phyloP scores from a whole-genome alignment of 2,329 filamentous ascomycete species.

The Xylariaceae sp. region DNA sequence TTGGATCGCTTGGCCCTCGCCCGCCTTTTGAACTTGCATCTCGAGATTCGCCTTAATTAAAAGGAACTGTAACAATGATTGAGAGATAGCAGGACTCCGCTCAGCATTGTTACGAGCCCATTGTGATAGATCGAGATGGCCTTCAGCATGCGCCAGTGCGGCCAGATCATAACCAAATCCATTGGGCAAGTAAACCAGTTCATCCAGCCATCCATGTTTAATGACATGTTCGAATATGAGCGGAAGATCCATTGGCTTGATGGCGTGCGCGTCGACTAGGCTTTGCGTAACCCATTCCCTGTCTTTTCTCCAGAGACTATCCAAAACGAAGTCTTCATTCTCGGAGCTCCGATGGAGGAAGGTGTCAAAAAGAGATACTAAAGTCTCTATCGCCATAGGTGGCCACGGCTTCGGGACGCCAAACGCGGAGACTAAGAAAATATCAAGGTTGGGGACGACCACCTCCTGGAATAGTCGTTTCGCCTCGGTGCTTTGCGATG shows the following conservation, averaged over 20 bases:
- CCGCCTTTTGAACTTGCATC: constrained; percentile 68
- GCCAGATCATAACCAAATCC: constrained; percentile 88
- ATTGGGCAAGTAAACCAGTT: constrained; percentile 75
- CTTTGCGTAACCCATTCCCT: constrained; percentile 82
- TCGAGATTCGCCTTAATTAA: constrained; percentile 84
- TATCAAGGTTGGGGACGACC: constrained; percentile 72
- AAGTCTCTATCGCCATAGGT: constrained; percentile 71
- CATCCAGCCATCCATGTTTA: constrained; percentile 81
- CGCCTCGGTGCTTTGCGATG: constrained; percentile 64
- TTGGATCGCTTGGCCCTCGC: constrained; percentile 59
- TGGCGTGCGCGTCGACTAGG: constrained; percentile 75
- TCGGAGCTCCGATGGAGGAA: constrained; percentile 79
- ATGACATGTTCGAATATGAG: constrained; percentile 78
- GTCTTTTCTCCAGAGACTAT: constrained; percentile 90
- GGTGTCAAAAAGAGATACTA: constrained; percentile 77
- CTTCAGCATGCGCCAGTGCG: constrained; percentile 79
- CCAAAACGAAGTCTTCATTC: constrained; percentile 84
- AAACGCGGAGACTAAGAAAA: constrained; percentile 78
- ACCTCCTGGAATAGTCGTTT: constrained; percentile 68
- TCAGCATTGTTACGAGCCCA: constrained; percentile 77
- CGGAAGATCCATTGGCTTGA: constrained; percentile 67
- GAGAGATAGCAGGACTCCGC: constrained; percentile 67
- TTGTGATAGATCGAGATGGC: constrained; percentile 75
- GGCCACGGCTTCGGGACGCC: constrained; percentile 79
- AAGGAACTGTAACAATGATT: constrained; percentile 77